Base-by-base conservation (phyloP, 805 yeast genomes). In the Metschnikowia reukaufii region DNA sequence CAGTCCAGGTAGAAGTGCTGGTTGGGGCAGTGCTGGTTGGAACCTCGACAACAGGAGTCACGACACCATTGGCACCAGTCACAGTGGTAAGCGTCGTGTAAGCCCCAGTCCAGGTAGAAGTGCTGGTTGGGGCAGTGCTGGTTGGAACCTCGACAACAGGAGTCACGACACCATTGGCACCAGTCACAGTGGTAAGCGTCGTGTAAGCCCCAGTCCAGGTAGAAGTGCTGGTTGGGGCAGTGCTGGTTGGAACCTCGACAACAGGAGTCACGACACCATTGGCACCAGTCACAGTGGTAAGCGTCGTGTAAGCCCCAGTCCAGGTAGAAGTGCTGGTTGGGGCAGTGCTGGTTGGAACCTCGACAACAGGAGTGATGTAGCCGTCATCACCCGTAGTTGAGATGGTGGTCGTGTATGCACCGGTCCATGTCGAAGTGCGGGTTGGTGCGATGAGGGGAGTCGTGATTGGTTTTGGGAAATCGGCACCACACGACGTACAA, bases 131-230 rank as follows among this genome's bases (percentile, higher is more conserved):
- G 6, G 32, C 31, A n/a, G 32, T 19, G 12, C 15, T 7, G 13
- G 12, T 12, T 6, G 31, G 31, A 20, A 25, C 40, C 6, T 13
- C 13, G 5, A 37, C 32, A 7, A 17, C 13, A n/a, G 40, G 32
- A 7, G 32, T 19, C 8, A 6, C 7, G n/a, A 7, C 13, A 15
- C 20, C 40, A 16, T 19, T 20, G 7, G 40, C 4, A 15, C 32
- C 31, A 39, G 35, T 30, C 4, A 15, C 16, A 16, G 40, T 37
- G 13, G 39, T 19, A 18, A 33, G 20, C 18, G 36, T 33, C 10
- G 36, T 33, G 20, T 33, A 33, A 6, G 32, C 5, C 3, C 32
- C 40, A 23, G 40, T 36, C 40, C 40, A 36, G 19, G 40, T 36
- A 6, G 31, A 23, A 5, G 32, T 29, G 9, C 16, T 12, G 13